A percentile compares a stretch with the other conserved stretches of the same genome.
Evolutionary conservation across 768 basidiomycete species (phyloP).

Genomic region (Lactarius hengduanensis): DNA sequence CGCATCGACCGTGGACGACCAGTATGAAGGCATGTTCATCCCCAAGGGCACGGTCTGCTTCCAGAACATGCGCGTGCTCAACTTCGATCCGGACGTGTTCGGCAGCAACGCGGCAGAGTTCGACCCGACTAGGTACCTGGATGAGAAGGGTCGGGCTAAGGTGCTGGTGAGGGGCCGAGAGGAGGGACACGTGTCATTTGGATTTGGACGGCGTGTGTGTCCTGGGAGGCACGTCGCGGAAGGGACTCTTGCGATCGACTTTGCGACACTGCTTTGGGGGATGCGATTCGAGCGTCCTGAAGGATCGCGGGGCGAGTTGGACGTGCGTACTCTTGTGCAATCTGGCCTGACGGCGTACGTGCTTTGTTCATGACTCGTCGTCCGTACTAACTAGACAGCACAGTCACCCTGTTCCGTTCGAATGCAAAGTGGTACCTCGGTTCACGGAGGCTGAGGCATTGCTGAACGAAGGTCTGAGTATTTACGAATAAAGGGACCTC

Average conservation of each 20-base stretch:
- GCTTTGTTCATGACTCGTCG: background rate
- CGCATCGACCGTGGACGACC: constrained; percentile 3
- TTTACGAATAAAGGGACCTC: background rate
- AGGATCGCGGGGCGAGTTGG: constrained; percentile 8
- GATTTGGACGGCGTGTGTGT: constrained; percentile 31
- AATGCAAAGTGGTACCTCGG: constrained; percentile 19
- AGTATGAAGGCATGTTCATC: constrained; percentile 24
- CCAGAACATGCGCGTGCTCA: constrained; percentile 11
- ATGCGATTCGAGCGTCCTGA: constrained; percentile 23
- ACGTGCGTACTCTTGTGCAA: background rate
- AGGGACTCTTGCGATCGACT: constrained; percentile 34
- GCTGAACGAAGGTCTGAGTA: background rate
- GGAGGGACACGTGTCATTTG: constrained; percentile 19
- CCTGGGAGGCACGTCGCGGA: constrained; percentile 36
- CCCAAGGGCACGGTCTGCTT: constrained; percentile 17
- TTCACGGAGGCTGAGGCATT: constrained; percentile 4
- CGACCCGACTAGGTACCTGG: constrained; percentile 4
- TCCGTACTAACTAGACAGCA: background rate
- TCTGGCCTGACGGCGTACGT: constrained; percentile 19
- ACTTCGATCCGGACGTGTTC: background rate
- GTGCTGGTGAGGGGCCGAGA: too few relatives aligned
- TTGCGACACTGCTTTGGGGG: constrained; percentile 35
- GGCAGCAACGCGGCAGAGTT: background rate
- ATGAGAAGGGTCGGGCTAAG: constrained; percentile 4
- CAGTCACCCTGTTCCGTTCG: constrained; percentile 24